Evolutionary conservation across 1,284 basidiomycete species (phyloP).

Genomic region (Tetrapyrgos nigripes): DNA sequence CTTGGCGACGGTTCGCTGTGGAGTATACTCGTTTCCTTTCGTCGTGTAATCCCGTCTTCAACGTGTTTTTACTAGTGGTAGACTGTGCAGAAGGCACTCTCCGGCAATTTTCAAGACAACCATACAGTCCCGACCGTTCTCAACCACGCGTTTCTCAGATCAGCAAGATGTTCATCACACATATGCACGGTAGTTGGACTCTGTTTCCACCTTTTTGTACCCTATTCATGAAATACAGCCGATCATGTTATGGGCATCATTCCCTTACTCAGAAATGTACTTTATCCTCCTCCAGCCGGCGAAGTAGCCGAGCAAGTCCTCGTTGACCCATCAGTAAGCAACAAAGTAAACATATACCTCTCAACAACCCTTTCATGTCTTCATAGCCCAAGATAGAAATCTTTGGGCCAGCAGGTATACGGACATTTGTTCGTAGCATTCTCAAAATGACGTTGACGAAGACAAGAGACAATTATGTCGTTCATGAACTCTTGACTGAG

Average conservation of each 20-base stretch:
- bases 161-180: conserved; percentile 84
- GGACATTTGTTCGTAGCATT: conserved; percentile 77
- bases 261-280: conserved; percentile 71
- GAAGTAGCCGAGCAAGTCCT: conserved; percentile 1
- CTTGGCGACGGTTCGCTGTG: conserved; percentile 63
- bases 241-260: conserved; percentile 86
- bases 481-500: conserved; percentile 80
- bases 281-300: conserved; percentile 48
- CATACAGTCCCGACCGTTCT: conserved; percentile 28
- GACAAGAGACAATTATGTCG: conserved; percentile 72
- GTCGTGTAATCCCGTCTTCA: conserved; percentile 15
- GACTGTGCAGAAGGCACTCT: conserved; percentile 90
- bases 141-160: conserved; percentile 61
- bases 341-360: background rate
- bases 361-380: background rate
- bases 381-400: conserved; percentile 71
- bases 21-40: conserved; percentile 52
- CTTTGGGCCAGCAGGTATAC: conserved; percentile 86
- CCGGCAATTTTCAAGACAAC: conserved; percentile 62
- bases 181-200: conserved; percentile 84
- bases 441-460: conserved; percentile 74
- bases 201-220: background rate
- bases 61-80: conserved; percentile 60
- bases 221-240: conserved; percentile 46
- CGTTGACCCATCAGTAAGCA: background rate